These are phyloP conservation scores for Candida verbasci DNA, from an alignment of 805 yeast genomes.

Conservation along the genomic window DNA sequence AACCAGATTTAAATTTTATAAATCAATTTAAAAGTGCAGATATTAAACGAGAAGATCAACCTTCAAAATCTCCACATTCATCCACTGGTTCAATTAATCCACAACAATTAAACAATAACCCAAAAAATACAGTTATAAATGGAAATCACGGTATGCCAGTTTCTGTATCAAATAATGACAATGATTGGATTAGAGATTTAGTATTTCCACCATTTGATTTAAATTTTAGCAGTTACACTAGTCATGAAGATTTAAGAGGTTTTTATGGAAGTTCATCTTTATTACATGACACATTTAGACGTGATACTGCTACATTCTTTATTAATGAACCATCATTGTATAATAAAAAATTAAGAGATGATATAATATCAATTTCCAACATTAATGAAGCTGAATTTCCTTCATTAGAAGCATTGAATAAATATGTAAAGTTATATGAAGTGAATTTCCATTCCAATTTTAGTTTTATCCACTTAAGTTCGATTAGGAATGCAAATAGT, in stretches of 20 bases:
- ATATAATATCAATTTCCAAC: conserved; percentile 51
- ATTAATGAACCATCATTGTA: conserved; percentile 15
- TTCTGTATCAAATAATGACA: conserved; percentile 15
- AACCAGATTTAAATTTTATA: conserved; percentile 14
- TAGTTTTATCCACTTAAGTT: conserved; percentile 77
- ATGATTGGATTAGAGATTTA: conserved; percentile 69
- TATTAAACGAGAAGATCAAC: neutral
- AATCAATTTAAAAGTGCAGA: conserved; percentile 7
- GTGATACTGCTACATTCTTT: conserved; percentile 8
- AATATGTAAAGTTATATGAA: conserved; percentile 69
- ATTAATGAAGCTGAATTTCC: conserved; percentile 65
- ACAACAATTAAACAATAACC: conserved; percentile 4
- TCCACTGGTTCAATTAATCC: conserved; percentile 3
- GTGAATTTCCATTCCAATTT: conserved; percentile 76
- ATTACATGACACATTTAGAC: conserved; percentile 4
- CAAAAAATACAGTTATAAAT: conserved; percentile 1
- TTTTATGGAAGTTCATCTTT: conserved; percentile 6
- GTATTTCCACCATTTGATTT: conserved; percentile 62
- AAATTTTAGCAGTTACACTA: conserved; percentile 18
- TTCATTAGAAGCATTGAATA: conserved; percentile 67
- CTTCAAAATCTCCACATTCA: neutral
- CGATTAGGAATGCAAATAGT: conserved; percentile 39
- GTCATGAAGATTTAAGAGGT: conserved; percentile 7
- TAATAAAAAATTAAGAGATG: conserved; percentile 48
- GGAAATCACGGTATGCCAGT: conserved; percentile 13